Percentiles rank a stretch among this genome's conserved stretches.
Conservation (phyloP, 345 rosid species). For the Bruguiera sexangula region DNA sequence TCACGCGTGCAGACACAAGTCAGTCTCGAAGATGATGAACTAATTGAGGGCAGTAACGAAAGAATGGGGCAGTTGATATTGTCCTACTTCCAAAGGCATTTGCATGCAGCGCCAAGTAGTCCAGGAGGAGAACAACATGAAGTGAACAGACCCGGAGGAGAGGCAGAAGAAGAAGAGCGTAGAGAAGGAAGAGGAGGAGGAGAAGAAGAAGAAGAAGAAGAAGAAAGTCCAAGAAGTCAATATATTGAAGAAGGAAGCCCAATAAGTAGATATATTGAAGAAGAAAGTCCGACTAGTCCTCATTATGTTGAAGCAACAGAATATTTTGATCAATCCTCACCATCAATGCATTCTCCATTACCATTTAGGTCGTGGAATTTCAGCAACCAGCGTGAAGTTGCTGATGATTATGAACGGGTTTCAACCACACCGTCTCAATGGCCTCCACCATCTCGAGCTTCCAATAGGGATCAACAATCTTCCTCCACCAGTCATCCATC, state of each 20-base stretch:
- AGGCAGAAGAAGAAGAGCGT: not conserved
- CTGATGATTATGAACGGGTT: constrained; percentile 35
- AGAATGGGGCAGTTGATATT: constrained; percentile 30
- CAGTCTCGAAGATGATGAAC: constrained; percentile 21
- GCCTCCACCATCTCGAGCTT: constrained; percentile 25
- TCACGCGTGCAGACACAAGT: constrained; percentile 42
- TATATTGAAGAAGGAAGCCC: too few species aligned
- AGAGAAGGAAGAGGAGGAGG: constrained; percentile 6
- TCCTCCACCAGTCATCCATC: constrained; percentile 36
- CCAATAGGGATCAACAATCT: constrained; percentile 26
- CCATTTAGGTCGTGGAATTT: constrained; percentile 47
- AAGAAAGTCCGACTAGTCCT: constrained; percentile 24
- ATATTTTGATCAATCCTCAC: constrained; percentile 39
- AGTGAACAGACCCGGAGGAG: not conserved
- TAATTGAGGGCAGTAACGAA: constrained; percentile 29
- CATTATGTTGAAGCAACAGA: constrained; percentile 38
- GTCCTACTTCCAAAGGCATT: constrained; percentile 26
- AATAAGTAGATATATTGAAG: not conserved
- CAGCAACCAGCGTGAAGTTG: constrained; percentile 35
- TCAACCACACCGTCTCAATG: constrained; percentile 29
- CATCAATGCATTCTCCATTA: constrained; percentile 37
- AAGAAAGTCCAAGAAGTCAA: not conserved
- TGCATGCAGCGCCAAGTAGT: constrained; percentile 6
- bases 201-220: constrained; percentile 29
- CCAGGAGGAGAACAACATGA: constrained; percentile 7